phyloP scores from a whole-genome alignment of 2,329 filamentous ascomycete genomes.

The Westerdykella aurantiaca region DNA sequence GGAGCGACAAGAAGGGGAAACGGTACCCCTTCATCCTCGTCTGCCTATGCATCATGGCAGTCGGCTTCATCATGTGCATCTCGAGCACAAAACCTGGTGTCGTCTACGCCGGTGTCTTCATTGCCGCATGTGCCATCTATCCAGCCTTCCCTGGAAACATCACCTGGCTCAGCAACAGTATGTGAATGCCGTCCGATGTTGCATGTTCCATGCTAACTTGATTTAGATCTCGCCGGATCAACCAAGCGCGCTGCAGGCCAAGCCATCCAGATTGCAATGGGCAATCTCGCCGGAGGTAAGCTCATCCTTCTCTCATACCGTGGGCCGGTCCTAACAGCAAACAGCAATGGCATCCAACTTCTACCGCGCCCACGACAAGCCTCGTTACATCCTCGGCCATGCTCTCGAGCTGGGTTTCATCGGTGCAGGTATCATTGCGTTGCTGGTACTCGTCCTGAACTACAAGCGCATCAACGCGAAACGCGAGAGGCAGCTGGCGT shows the following conservation, averaged over 20 bases:
- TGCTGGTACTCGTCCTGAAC: slow-evolving; percentile 41
- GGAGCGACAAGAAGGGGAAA: slow-evolving; percentile 27
- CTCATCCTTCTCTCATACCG: neutral
- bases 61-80: slow-evolving; percentile 37
- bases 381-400: slow-evolving; percentile 49
- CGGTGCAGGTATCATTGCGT: slow-evolving; percentile 42
- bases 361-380: slow-evolving; percentile 51
- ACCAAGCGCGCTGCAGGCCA: slow-evolving; percentile 49
- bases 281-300: slow-evolving; percentile 39
- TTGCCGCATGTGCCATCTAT: slow-evolving; percentile 35
- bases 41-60: slow-evolving; percentile 27
- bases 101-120: slow-evolving; percentile 35
- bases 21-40: slow-evolving; percentile 32
- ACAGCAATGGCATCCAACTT: slow-evolving; percentile 66
- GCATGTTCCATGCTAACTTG: slow-evolving; percentile 8
- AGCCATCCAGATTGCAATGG: slow-evolving; percentile 46
- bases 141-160: slow-evolving; percentile 38
- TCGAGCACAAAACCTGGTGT: slow-evolving; percentile 27
- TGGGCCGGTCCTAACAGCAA: slow-evolving; percentile 5
- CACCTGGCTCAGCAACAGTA: slow-evolving; percentile 50
- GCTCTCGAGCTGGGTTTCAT: slow-evolving; percentile 49
- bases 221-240: slow-evolving; percentile 47
- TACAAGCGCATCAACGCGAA: slow-evolving; percentile 57
- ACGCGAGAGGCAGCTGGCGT: slow-evolving; percentile 38
- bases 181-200: slow-evolving; percentile 2